phyloP scores from a whole-genome alignment of 2,329 filamentous ascomycete genomes.

The Ophiostoma australiae region DNA sequence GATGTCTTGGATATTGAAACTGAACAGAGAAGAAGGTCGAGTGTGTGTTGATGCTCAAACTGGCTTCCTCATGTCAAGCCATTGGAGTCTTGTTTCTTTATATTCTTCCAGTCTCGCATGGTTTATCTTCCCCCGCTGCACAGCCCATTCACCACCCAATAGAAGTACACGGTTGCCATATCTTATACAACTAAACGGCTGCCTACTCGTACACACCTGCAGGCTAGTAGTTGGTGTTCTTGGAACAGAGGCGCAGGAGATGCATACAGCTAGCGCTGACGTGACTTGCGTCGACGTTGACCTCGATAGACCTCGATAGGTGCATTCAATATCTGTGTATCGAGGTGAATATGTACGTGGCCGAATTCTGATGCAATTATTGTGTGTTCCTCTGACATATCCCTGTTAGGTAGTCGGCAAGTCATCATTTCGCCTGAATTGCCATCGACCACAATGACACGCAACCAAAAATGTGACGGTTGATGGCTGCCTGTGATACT shows the following conservation, averaged over 20 bases:
- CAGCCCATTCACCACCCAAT: not conserved
- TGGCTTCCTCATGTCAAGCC: not conserved
- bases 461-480: not conserved
- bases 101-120: no score
- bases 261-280: constrained; percentile 3
- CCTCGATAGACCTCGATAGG: not conserved
- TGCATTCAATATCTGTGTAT: not conserved
- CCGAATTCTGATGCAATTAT: not conserved
- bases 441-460: not conserved
- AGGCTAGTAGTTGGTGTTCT: not conserved
- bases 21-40: not conserved
- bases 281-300: not conserved
- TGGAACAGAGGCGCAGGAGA: constrained; percentile 1
- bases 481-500: not conserved
- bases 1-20: not conserved
- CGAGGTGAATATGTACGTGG: not conserved
- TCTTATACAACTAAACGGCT: not conserved
- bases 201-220: not conserved
- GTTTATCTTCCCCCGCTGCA: not conserved
- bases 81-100: no score
- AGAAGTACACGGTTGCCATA: not conserved
- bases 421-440: not conserved
- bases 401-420: not conserved
- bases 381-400: not conserved
- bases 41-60: not conserved